Conservation (phyloP, 108 stramenopile genomes). For the Nitzschia putrida region DNA sequence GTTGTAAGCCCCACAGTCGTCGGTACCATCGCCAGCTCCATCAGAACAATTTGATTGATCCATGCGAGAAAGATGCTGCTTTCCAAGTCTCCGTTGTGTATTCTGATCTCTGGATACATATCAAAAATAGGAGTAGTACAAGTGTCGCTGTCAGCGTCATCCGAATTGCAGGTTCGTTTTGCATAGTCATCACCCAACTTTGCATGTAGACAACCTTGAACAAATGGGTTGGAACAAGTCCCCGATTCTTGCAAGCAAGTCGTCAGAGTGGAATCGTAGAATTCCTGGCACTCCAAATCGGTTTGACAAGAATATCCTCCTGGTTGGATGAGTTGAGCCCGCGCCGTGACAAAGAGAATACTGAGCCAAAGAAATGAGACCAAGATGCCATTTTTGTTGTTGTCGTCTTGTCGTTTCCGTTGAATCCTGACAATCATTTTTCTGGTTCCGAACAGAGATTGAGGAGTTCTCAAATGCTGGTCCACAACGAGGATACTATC, state of each 20-base stretch:
- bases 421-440: no score
- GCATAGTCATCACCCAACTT: not conserved
- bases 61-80: conserved; percentile 27
- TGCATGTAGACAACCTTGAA: conserved; percentile 23
- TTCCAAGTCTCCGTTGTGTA: conserved; percentile 38
- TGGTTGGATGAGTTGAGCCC: not conserved
- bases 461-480: no score
- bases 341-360: no score
- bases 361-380: no score
- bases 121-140: conserved; percentile 20
- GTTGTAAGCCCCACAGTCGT: conserved; percentile 25
- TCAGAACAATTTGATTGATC: conserved; percentile 36
- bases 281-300: conserved; percentile 4
- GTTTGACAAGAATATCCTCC: conserved; percentile 3
- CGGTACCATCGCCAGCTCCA: conserved; percentile 32
- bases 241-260: conserved; percentile 3
- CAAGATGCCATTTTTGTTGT: no score
- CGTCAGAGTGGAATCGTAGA: not conserved
- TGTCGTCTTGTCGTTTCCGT: no score
- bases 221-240: conserved; percentile 33
- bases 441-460: no score
- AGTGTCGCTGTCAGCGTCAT: conserved; percentile 10
- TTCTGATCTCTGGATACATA: conserved; percentile 38
- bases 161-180: conserved; percentile 31
- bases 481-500: no score